These are phyloP conservation scores for Nakaseomyces bracarensis DNA, from an alignment of 1,139 yeast species.

Conservation along the genomic window DNA sequence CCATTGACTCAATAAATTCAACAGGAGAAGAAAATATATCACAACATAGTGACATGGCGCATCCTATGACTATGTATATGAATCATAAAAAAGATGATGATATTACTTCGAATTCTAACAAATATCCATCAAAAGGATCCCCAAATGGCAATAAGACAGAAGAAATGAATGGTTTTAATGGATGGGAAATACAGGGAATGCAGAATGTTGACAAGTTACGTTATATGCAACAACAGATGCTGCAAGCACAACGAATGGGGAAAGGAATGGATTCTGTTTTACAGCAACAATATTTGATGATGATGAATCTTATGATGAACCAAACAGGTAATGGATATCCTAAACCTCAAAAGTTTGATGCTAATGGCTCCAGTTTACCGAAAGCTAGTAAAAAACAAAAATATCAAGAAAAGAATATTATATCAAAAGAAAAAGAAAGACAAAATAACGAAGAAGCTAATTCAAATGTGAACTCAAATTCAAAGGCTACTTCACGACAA, in stretches of 20 bases:
- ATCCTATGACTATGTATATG: conserved; percentile 1
- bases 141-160: not conserved
- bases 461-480: not conserved
- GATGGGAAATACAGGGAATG: not conserved
- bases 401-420: not conserved
- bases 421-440: not conserved
- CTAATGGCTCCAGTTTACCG: not conserved
- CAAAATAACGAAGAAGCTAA: not conserved
- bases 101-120: not conserved
- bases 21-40: not conserved
- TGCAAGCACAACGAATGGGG: conserved; percentile 1
- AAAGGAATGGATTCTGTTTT: conserved; percentile 1
- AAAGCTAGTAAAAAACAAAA: not conserved
- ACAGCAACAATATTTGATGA: conserved; percentile 7
- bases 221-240: conserved; percentile 1
- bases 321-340: not conserved
- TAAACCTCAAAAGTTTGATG: not conserved
- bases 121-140: not conserved
- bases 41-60: conserved; percentile 3
- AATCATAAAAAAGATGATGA: not conserved
- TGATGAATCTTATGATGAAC: conserved; percentile 7
- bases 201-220: not conserved
- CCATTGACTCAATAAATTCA: not conserved
- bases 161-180: not conserved
- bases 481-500: not conserved